Evolutionary conservation across 2,329 filamentous ascomycete species (phyloP).

Genomic region (Thelonectria olida): DNA sequence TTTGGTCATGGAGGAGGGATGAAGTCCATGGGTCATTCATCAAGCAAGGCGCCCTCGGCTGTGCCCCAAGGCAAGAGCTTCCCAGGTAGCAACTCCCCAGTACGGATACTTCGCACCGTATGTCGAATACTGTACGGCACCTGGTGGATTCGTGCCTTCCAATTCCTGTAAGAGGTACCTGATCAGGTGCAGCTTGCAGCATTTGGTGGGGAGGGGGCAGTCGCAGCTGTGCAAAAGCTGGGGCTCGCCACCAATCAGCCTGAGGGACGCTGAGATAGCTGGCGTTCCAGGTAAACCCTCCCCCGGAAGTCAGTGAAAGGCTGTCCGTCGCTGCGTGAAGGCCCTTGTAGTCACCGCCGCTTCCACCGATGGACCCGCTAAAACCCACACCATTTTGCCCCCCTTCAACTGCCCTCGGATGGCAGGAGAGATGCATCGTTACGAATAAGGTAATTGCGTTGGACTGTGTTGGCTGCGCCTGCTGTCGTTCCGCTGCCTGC

Average conservation of each 20-base stretch:
- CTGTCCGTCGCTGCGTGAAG: neutral
- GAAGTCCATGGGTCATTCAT: no score
- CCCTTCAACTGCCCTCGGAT: slow-evolving; percentile 27
- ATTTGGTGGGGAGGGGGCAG: neutral
- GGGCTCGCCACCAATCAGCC: slow-evolving; percentile 10
- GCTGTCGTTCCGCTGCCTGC: neutral
- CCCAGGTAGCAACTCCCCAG: no score
- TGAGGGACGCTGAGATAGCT: neutral
- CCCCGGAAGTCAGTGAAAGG: slow-evolving; percentile 1
- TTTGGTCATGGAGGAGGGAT: neutral
- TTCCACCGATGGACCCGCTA: slow-evolving; percentile 21
- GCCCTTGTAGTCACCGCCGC: slow-evolving; percentile 37
- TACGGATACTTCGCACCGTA: neutral
- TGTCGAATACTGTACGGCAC: neutral
- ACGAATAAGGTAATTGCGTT: neutral
- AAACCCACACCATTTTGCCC: slow-evolving; percentile 24
- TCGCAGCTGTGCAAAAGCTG: slow-evolving; percentile 2
- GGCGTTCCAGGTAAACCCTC: neutral
- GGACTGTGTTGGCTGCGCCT: neutral
- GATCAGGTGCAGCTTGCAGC: slow-evolving; percentile 11
- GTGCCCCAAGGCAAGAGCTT: neutral
- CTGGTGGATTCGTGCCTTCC: neutral
- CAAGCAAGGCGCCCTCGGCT: neutral
- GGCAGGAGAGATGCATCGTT: neutral
- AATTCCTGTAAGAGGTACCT: slow-evolving; percentile 1